Evolutionary conservation across 1,139 yeast genomes (phyloP), one percentile per base, ranked within the genome.

Genomic region (Debaryomyces coudertii): DNA sequence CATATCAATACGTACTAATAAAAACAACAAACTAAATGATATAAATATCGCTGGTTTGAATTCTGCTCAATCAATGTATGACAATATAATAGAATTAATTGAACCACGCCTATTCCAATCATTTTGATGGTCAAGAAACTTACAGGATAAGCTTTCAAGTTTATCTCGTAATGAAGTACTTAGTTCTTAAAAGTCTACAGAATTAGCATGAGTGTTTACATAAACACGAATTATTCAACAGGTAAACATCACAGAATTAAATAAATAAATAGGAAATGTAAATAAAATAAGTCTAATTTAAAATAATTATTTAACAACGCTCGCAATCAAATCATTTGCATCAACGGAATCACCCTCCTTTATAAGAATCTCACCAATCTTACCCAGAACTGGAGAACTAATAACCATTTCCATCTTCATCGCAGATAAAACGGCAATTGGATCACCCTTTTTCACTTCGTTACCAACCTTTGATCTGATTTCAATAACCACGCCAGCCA

Each of bases 341-440:
- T 90, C 98, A 37, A 95, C 98, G 43, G 95, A 86, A 63, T 93
- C 99, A 58, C 97, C 96, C 61, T 89, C 95, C 67, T 85, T 85
- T 54, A 90, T 86, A 47, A 78, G 65, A 30, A 93, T 78, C 25
- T 86, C 87, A 44, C 87, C 85, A 50, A 95, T 83, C 63, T 79
- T 82, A 65, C 99, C 99, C 49, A 86, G 78, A 51, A 82, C 85
- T 45, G 96, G 96, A 7, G 99, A 93, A 65, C 92, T 82, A 57
- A 93, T 92, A 44, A 93, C 96, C 98, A 93, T 93, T 76, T 93
- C 99, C 99, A 95, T 95, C 82, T 95, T 95, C 99, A 93, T 95
- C 54, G 99, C 99, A 63, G 95, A 85, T 62, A 93, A 79, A 25
- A 93, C 97, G 47, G 96, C 96, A 58, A 93, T 70, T 36, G 97